phyloP scores from a whole-genome alignment of 768 basidiomycete genomes.

The Podaxis sp. region DNA sequence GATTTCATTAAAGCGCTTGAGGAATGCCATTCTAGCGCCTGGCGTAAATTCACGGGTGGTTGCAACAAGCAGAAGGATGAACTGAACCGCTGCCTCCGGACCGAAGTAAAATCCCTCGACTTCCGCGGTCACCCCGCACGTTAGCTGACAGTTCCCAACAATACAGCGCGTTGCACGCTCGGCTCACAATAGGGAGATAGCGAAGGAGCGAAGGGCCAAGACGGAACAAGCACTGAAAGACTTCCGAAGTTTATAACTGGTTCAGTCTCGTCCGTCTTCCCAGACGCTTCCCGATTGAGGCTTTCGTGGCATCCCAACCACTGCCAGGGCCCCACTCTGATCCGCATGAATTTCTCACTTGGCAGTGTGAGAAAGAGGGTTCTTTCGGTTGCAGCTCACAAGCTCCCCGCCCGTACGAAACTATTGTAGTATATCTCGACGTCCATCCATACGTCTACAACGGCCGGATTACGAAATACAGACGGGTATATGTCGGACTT shows the following conservation, averaged over 20 bases:
- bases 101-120: slow-evolving; percentile 49
- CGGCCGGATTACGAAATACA: background rate
- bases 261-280: slow-evolving; percentile 30
- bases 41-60: slow-evolving; percentile 65
- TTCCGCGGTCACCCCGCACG: slow-evolving; percentile 10
- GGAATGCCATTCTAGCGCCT: slow-evolving; percentile 61
- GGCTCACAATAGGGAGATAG: slow-evolving; percentile 54
- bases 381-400: background rate
- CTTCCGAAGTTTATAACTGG: slow-evolving; percentile 46
- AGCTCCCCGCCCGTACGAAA: background rate
- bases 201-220: slow-evolving; percentile 57
- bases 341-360: background rate
- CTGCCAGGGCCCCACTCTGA: background rate
- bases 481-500: slow-evolving; percentile 8
- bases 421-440: slow-evolving; percentile 25
- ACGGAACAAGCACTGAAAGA: slow-evolving; percentile 62
- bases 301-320: background rate
- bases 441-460: background rate
- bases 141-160: slow-evolving; percentile 15
- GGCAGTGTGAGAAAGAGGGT: background rate
- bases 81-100: slow-evolving; percentile 67
- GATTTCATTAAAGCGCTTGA: slow-evolving; percentile 80
- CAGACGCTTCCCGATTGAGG: background rate
- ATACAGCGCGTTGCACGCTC: slow-evolving; percentile 60
- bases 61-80: slow-evolving; percentile 71